These are phyloP conservation scores for Periconia digitata DNA, from an alignment of 2,329 filamentous ascomycete genomes.

Conservation along the genomic window DNA sequence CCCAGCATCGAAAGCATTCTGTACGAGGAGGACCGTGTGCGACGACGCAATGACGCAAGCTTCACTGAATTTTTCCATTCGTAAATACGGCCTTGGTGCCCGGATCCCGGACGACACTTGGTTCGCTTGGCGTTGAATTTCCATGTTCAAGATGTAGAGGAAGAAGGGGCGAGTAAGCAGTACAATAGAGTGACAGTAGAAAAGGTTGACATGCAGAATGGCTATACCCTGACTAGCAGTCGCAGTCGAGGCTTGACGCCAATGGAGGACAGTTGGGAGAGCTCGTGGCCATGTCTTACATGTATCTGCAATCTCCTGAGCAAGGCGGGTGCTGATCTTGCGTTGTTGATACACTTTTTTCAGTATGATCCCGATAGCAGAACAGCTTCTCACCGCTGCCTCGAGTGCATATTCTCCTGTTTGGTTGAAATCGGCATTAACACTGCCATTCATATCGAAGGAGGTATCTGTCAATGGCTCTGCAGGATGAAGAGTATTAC, in stretches of 20 bases:
- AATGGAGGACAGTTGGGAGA: slow-evolving; percentile 53
- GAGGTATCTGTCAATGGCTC: slow-evolving; percentile 25
- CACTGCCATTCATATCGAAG: slow-evolving; percentile 13
- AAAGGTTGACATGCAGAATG: slow-evolving; percentile 63
- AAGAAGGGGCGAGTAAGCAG: slow-evolving; percentile 67
- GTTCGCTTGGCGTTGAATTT: slow-evolving; percentile 40
- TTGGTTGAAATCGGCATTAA: slow-evolving; percentile 27
- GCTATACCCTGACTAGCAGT: slow-evolving; percentile 57
- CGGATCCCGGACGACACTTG: slow-evolving; percentile 23
- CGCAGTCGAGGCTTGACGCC: slow-evolving; percentile 51
- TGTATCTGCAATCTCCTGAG: slow-evolving; percentile 59
- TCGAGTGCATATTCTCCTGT: slow-evolving; percentile 51
- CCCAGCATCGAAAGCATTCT: slow-evolving; percentile 45
- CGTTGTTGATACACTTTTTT: slow-evolving; percentile 62
- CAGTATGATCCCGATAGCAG: slow-evolving; percentile 60
- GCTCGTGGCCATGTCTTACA: slow-evolving; percentile 57
- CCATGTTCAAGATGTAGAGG: slow-evolving; percentile 56
- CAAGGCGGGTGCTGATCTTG: slow-evolving; percentile 60
- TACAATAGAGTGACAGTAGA: slow-evolving; percentile 65
- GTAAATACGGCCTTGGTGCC: slow-evolving; percentile 31
- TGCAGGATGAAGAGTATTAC: slow-evolving; percentile 44
- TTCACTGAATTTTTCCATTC: slow-evolving; percentile 53
- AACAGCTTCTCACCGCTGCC: slow-evolving; percentile 60
- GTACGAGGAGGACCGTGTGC: slow-evolving; percentile 44
- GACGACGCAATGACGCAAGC: slow-evolving; percentile 46